Conservation (phyloP, 257 asterid genomes). For the Gentiana straminea region DNA sequence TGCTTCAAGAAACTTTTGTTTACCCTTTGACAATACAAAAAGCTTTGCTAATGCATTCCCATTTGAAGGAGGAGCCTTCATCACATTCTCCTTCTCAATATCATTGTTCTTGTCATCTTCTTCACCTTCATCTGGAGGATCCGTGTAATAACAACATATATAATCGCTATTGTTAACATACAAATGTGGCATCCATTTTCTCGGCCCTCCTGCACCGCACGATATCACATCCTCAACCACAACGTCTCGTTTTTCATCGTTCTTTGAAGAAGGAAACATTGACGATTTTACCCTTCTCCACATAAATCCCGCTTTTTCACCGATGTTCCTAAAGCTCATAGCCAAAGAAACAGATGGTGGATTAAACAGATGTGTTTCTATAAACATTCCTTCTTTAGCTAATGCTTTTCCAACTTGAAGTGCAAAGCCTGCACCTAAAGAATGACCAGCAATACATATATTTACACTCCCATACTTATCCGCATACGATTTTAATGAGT, state of each 20-base stretch:
- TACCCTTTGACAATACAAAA: conserved; percentile 73
- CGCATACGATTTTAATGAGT: conserved; percentile 44
- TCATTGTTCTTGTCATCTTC: conserved; percentile 12
- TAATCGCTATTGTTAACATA: conserved; percentile 90
- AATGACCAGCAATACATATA: conserved; percentile 82
- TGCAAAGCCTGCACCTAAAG: conserved; percentile 97
- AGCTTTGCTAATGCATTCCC: conserved; percentile 52
- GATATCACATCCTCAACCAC: conserved; percentile 16
- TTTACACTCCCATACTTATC: conserved; percentile 68
- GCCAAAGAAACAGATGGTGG: conserved; percentile 95
- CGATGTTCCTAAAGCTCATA: conserved; percentile 53
- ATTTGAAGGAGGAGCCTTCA: conserved; percentile 18
- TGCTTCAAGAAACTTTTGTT: conserved; percentile 92
- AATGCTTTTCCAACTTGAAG: conserved; percentile 88
- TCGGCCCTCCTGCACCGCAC: conserved; percentile 28
- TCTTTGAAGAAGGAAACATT: conserved; percentile 37
- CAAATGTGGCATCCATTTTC: conserved; percentile 79
- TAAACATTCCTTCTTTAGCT: conserved; percentile 82
- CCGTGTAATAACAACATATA: conserved; percentile 78
- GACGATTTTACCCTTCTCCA: conserved; percentile 65
- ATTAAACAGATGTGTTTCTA: conserved; percentile 91
- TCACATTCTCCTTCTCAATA: conserved; percentile 57
- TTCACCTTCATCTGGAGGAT: conserved; percentile 27
- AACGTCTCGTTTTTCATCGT: conserved; percentile 17
- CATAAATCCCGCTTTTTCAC: conserved; percentile 63